A percentile compares a stretch with the other conserved stretches of the same genome.
These are phyloP conservation scores for Simmondsia chinensis DNA, from an alignment of 148 eudicot species.

Conservation along the genomic window DNA sequence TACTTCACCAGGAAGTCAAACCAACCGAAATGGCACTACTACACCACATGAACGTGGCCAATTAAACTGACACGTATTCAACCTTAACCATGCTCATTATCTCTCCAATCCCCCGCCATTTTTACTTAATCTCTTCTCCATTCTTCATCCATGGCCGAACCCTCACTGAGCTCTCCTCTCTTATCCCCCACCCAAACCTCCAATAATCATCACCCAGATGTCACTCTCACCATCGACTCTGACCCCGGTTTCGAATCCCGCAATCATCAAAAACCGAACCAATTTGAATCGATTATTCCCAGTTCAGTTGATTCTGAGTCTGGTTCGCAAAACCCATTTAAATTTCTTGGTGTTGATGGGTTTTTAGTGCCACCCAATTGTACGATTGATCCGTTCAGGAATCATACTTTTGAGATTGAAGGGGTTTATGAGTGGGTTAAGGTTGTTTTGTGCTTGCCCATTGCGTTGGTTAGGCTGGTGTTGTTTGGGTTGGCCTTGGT, in stretches of 20 bases:
- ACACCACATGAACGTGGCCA: no score
- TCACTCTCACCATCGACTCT: constrained; percentile 24
- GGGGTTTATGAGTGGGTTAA: constrained; percentile 92
- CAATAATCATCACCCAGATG: constrained; percentile 12
- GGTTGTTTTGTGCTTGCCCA: constrained; percentile 54
- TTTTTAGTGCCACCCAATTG: constrained; percentile 30
- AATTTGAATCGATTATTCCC: no score
- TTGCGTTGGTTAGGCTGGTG: constrained; percentile 47
- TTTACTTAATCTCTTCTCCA: neutral
- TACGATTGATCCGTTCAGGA: constrained; percentile 70
- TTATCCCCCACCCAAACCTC: constrained; percentile 11
- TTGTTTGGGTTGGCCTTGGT: constrained; percentile 54
- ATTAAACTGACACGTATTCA: no score
- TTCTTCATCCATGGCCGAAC: neutral
- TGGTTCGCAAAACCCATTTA: constrained; percentile 31
- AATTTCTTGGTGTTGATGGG: constrained; percentile 37
- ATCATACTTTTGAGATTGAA: constrained; percentile 49
- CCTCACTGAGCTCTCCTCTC: constrained; percentile 33
- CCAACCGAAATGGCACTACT: no score
- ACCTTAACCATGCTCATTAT: no score
- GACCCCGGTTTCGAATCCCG: neutral
- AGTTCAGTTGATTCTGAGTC: constrained; percentile 1
- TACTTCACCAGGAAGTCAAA: no score
- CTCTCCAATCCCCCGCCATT: neutral
- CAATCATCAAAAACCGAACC: constrained; percentile 10